Evolutionary conservation across 2,329 filamentous ascomycete genomes (phyloP).

Genomic region (Beauveria brongniartii): DNA sequence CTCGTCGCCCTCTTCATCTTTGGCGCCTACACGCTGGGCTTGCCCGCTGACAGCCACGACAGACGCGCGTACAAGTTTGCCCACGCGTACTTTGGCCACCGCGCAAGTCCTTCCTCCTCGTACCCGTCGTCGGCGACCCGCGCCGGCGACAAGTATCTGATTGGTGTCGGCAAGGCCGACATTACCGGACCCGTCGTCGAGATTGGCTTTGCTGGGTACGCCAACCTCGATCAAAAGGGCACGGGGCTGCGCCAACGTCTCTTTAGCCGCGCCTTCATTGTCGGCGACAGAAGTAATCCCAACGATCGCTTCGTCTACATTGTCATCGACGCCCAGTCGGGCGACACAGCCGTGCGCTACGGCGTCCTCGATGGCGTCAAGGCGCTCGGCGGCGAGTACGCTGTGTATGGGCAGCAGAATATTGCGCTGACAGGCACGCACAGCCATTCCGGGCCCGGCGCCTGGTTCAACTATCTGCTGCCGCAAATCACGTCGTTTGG

Average conservation of each 20-base stretch:
- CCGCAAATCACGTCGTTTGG: slow-evolving; percentile 85
- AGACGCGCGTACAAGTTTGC: slow-evolving; percentile 6
- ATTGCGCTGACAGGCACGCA: slow-evolving; percentile 88
- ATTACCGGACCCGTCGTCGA: slow-evolving; percentile 74
- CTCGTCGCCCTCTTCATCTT: slow-evolving; percentile 12
- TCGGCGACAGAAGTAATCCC: slow-evolving; percentile 59
- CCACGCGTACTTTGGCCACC: slow-evolving; percentile 3
- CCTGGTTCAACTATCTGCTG: slow-evolving; percentile 89
- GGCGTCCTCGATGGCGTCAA: slow-evolving; percentile 74
- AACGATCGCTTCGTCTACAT: slow-evolving; percentile 76
- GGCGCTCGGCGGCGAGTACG: slow-evolving; percentile 62
- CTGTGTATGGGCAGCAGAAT: slow-evolving; percentile 69
- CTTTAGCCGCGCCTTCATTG: slow-evolving; percentile 83
- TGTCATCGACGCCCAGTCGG: slow-evolving; percentile 77
- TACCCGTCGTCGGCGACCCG: neutral
- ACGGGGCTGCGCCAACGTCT: slow-evolving; percentile 79
- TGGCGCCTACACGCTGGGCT: slow-evolving; percentile 1
- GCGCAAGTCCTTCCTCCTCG: neutral
- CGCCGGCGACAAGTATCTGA: slow-evolving; percentile 33
- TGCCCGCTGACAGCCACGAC: slow-evolving; percentile 2
- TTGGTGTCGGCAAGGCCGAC: slow-evolving; percentile 50
- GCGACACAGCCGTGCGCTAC: slow-evolving; percentile 80
- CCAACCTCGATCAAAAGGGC: slow-evolving; percentile 73
- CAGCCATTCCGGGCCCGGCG: slow-evolving; percentile 83
- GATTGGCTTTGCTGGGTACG: slow-evolving; percentile 87